Conservation (phyloP, 2,329 filamentous ascomycete species). For the Pseudogymnoascus sp. region DNA sequence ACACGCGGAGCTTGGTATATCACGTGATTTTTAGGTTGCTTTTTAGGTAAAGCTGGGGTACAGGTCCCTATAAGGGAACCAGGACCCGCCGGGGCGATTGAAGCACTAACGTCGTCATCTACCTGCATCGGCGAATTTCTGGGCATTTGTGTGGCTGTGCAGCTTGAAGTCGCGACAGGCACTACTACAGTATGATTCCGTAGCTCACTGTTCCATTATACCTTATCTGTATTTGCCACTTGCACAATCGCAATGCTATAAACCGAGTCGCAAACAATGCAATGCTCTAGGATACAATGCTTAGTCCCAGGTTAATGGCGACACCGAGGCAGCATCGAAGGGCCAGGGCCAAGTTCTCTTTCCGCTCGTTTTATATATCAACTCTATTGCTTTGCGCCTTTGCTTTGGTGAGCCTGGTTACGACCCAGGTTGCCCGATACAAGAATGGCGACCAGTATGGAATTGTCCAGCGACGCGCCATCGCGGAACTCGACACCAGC, state of each 20-base stretch:
- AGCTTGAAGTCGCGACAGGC: not conserved
- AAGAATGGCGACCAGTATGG: conserved; percentile 23
- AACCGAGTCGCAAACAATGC: not conserved
- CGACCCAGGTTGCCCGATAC: conserved; percentile 24
- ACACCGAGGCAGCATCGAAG: not conserved
- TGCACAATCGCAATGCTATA: not conserved
- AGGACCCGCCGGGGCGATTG: not conserved
- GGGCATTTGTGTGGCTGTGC: conserved; percentile 1
- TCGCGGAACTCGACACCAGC: conserved; percentile 19
- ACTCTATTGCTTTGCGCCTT: conserved; percentile 24
- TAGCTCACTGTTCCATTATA: not conserved
- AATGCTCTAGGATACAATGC: conserved; percentile 1
- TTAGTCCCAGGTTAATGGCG: not conserved
- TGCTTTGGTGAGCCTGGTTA: conserved; percentile 23
- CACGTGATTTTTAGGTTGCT: not conserved
- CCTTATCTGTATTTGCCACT: not conserved
- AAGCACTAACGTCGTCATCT: conserved; percentile 4
- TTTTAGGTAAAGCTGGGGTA: not conserved
- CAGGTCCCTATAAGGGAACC: conserved; percentile 8
- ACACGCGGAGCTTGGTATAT: not conserved
- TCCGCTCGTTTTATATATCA: conserved; percentile 27
- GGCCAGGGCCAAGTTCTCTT: conserved; percentile 19
- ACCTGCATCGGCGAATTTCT: not conserved
- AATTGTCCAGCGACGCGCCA: conserved; percentile 19
- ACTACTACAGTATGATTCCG: not conserved